Percentiles rank a stretch among this genome's conserved stretches.
Conservation (phyloP, 2,329 filamentous ascomycete species). For the Hypoxylon rubiginosum region DNA sequence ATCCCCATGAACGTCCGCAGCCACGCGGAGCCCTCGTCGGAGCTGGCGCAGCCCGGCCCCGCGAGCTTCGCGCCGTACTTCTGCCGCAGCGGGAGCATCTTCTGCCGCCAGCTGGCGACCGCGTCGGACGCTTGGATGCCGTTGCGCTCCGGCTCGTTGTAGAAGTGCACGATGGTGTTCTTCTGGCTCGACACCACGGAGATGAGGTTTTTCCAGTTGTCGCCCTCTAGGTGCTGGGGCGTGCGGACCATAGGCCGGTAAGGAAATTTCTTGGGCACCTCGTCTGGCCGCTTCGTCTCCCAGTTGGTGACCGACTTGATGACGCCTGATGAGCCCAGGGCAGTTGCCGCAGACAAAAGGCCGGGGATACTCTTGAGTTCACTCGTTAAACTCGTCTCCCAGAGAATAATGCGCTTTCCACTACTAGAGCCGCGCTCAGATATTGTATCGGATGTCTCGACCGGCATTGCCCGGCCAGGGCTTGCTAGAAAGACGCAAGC, state of each 20-base stretch:
- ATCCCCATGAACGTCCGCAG: conserved; percentile 55
- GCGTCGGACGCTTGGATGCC: conserved; percentile 52
- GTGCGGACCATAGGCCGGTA: conserved; percentile 60
- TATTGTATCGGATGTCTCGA: conserved; percentile 15
- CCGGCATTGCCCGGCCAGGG: conserved; percentile 24
- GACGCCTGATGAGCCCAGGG: conserved; percentile 16
- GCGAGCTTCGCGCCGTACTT: conserved; percentile 52
- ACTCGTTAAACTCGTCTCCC: conserved; percentile 36
- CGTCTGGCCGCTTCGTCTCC: conserved; percentile 38
- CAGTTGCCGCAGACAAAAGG: conserved; percentile 16
- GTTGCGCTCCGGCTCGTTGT: conserved; percentile 60
- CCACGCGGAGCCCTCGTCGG: conserved; percentile 55
- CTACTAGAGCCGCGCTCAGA: conserved; percentile 16
- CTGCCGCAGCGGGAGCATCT: conserved; percentile 52
- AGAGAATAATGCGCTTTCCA: conserved; percentile 41
- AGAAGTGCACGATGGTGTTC: conserved; percentile 56
- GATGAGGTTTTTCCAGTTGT: conserved; percentile 53
- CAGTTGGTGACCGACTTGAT: conserved; percentile 38
- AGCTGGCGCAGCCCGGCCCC: conserved; percentile 56
- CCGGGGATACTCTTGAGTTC: conserved; percentile 19
- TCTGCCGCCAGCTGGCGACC: conserved; percentile 53
- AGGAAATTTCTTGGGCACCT: conserved; percentile 50
- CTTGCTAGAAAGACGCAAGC: conserved; percentile 26
- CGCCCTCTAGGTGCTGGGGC: conserved; percentile 52
- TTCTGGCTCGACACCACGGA: conserved; percentile 32